Evolutionary conservation across 2,329 filamentous ascomycete species (phyloP).

Genomic region (Clarireedia hainanense): DNA sequence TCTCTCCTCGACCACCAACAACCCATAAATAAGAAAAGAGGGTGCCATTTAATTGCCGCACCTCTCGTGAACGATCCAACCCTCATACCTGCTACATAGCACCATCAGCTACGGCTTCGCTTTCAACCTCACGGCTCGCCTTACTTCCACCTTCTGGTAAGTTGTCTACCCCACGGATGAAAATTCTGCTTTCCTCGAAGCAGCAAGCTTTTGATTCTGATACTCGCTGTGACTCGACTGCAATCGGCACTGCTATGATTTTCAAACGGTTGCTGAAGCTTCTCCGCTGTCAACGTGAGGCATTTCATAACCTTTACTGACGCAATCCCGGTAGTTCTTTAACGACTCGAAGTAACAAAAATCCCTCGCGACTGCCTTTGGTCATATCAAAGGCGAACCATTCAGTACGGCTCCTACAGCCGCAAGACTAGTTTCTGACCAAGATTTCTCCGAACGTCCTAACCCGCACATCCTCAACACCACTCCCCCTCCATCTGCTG

Average conservation of each 20-base stretch:
- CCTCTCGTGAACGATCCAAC: not conserved
- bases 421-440: constrained; percentile 55
- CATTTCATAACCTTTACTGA: constrained; percentile 3
- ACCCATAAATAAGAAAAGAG: not conserved
- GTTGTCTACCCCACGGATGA: not conserved
- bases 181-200: not conserved
- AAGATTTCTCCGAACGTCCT: constrained; percentile 62
- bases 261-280: not conserved
- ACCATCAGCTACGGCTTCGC: not conserved
- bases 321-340: constrained; percentile 5
- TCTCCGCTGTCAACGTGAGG: not conserved
- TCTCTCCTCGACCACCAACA: not conserved
- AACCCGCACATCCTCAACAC: constrained; percentile 60
- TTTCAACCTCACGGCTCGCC: not conserved
- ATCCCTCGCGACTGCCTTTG: constrained; percentile 47
- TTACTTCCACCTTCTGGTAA: not conserved
- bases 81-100: not conserved
- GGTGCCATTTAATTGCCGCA: not conserved
- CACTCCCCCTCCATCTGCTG: constrained; percentile 48
- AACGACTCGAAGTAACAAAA: not conserved
- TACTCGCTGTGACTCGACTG: not conserved
- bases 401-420: constrained; percentile 55
- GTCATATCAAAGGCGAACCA: constrained; percentile 54
- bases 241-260: no score
- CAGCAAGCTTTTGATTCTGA: not conserved